Conservation (phyloP, 306 rosid species). For the Abrus precatorius region DNA sequence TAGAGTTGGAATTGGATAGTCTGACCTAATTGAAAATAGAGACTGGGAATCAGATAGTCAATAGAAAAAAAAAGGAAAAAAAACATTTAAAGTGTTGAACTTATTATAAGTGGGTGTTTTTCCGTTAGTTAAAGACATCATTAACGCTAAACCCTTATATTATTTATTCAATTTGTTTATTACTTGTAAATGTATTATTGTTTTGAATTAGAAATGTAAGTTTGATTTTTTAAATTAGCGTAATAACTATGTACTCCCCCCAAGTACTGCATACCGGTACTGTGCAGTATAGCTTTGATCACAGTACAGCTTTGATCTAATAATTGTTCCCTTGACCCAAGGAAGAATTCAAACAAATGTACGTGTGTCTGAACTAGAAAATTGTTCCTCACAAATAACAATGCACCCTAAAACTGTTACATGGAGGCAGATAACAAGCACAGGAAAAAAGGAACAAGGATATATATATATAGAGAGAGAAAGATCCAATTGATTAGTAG, state of each 20-base stretch:
- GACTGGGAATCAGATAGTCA: neutral
- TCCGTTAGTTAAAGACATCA: no score
- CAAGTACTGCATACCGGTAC: no score
- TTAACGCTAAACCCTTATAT: neutral
- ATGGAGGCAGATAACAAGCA: neutral
- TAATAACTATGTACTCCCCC: no score
- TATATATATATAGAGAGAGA: neutral
- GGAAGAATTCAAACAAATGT: conserved; percentile 15
- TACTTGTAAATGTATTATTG: neutral
- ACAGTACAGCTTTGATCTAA: neutral
- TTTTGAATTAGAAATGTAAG: no score
- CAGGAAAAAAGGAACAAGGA: conserved; percentile 7
- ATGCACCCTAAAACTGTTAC: conserved; percentile 8
- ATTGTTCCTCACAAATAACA: neutral
- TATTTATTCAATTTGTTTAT: neutral
- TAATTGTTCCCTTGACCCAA: neutral
- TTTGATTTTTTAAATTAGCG: no score
- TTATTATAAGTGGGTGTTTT: neutral
- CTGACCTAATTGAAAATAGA: neutral
- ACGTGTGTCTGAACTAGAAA: neutral
- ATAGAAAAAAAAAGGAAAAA: neutral
- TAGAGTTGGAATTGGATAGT: neutral
- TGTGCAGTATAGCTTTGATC: no score
- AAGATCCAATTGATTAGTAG: neutral
- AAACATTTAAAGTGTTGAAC: neutral